Percentiles rank a stretch among this genome's conserved stretches.
These are phyloP conservation scores for Crinitomyces ghanaensis DNA, from an alignment of 805 yeast species.

Conservation along the genomic window DNA sequence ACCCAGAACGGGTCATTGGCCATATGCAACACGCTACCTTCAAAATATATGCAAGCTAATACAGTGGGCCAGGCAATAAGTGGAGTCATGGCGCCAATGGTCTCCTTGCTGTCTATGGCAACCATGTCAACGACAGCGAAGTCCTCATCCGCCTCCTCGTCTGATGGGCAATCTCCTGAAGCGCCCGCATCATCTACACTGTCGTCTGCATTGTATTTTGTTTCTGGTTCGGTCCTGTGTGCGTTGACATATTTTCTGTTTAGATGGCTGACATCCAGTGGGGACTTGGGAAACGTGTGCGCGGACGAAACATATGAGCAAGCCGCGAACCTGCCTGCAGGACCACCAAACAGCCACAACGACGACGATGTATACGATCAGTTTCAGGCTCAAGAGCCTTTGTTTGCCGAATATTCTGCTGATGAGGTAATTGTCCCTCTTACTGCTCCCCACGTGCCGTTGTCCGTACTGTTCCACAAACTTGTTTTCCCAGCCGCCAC, in stretches of 20 bases:
- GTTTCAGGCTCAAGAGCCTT: constrained; percentile 6
- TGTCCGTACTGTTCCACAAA: constrained; percentile 47
- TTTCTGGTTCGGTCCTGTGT: constrained; percentile 41
- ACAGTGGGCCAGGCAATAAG: constrained; percentile 95
- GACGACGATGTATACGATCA: constrained; percentile 13
- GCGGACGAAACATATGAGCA: not conserved
- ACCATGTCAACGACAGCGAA: too few species aligned
- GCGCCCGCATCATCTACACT: constrained; percentile 5
- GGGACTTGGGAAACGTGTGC: too few species aligned
- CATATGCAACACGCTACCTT: constrained; percentile 62
- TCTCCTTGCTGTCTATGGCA: constrained; percentile 45
- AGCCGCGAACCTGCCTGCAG: constrained; percentile 1
- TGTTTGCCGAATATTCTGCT: not conserved
- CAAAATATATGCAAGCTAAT: constrained; percentile 73
- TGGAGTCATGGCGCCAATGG: constrained; percentile 80
- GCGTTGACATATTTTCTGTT: constrained; percentile 32
- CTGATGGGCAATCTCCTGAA: not conserved
- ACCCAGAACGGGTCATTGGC: constrained; percentile 92
- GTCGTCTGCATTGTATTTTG: constrained; percentile 30
- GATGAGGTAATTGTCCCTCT: not conserved
- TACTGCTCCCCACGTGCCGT: constrained; percentile 38
- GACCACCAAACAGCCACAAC: too few species aligned
- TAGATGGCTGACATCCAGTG: not conserved
- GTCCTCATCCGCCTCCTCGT: not conserved
- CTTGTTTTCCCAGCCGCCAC: constrained; percentile 54